These are phyloP conservation scores for Capsella rubella DNA, from an alignment of 441 rosid genomes.

Conservation along the genomic window DNA sequence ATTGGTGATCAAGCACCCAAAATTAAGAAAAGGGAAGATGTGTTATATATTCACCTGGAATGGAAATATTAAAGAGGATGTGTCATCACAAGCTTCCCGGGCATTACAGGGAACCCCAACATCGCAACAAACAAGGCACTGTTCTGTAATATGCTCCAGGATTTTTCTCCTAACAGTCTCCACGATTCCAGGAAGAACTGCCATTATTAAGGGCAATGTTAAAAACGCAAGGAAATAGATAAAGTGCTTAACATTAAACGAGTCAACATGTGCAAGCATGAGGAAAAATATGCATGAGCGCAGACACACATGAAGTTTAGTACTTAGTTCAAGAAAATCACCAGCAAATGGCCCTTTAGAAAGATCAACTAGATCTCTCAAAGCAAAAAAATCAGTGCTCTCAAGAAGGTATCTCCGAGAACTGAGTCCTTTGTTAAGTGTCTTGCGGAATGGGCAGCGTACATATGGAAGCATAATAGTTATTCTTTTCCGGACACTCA, in stretches of 20 bases:
- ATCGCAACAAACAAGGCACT: conserved; percentile 94
- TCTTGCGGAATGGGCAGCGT: conserved; percentile 89
- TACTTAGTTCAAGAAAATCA: conserved; percentile 36
- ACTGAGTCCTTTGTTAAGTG: conserved; percentile 84
- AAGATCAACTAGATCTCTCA: conserved; percentile 93
- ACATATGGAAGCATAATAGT: conserved; percentile 80
- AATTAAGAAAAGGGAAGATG: conserved; percentile 1
- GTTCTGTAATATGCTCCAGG: conserved; percentile 86
- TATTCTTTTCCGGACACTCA: conserved; percentile 74
- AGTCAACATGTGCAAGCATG: conserved; percentile 13
- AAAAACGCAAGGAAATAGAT: conserved; percentile 12
- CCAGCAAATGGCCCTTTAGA: conserved; percentile 99
- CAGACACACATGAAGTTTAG: neutral
- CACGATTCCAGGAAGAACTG: conserved; percentile 87
- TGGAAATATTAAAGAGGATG: conserved; percentile 91
- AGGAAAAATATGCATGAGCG: neutral
- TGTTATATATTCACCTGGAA: conserved; percentile 68
- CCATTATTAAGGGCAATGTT: conserved; percentile 40
- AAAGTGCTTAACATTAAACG: conserved; percentile 5
- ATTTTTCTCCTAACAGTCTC: conserved; percentile 81
- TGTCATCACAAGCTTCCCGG: conserved; percentile 86
- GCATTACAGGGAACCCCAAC: conserved; percentile 93
- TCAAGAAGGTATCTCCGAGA: conserved; percentile 94
- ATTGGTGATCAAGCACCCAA: neutral
- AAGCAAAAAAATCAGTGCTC: conserved; percentile 90